A percentile compares a stretch with the other conserved stretches of the same genome.
These are phyloP conservation scores for Trichosporon ovoides DNA, from an alignment of 1,284 basidiomycete species.

Conservation along the genomic window DNA sequence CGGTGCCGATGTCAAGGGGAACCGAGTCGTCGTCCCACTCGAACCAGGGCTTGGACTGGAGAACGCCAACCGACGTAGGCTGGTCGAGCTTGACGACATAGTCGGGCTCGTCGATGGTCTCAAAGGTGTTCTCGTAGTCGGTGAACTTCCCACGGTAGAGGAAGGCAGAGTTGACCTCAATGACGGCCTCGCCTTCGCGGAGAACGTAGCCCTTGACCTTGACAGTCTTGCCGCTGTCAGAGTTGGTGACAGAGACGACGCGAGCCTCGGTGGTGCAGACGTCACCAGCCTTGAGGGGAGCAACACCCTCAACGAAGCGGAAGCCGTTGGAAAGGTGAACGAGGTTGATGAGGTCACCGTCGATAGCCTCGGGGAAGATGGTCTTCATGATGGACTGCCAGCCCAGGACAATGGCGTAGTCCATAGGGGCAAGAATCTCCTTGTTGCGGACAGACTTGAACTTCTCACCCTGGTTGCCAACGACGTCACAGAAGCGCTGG, in stretches of 20 bases:
- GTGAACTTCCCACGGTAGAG: conserved; percentile 90
- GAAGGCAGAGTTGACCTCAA: conserved; percentile 93
- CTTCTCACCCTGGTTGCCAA: conserved; percentile 85
- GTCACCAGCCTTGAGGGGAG: conserved; percentile 76
- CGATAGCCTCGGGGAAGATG: conserved; percentile 85
- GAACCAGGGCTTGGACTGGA: conserved; percentile 97
- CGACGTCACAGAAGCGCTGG: conserved; percentile 85
- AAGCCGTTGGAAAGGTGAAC: conserved; percentile 97
- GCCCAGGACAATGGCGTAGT: conserved; percentile 95
- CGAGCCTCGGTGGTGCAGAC: conserved; percentile 82
- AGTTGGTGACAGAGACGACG: conserved; percentile 84
- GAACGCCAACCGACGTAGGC: conserved; percentile 78
- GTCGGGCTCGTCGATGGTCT: conserved; percentile 80
- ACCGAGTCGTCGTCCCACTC: conserved; percentile 81
- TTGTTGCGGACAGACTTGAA: conserved; percentile 71
- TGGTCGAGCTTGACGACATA: conserved; percentile 72
- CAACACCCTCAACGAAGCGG: conserved; percentile 73
- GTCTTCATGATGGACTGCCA: conserved; percentile 98
- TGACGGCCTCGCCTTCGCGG: conserved; percentile 69
- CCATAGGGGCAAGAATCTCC: conserved; percentile 83
- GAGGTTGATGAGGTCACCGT: conserved; percentile 89
- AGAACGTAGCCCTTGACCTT: conserved; percentile 83
- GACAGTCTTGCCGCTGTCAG: conserved; percentile 86
- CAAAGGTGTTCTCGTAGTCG: conserved; percentile 94
- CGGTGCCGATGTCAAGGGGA: conserved; percentile 71